These are phyloP conservation scores for Typha latifolia DNA, from an alignment of 176 grass and related monocot species.

Conservation along the genomic window DNA sequence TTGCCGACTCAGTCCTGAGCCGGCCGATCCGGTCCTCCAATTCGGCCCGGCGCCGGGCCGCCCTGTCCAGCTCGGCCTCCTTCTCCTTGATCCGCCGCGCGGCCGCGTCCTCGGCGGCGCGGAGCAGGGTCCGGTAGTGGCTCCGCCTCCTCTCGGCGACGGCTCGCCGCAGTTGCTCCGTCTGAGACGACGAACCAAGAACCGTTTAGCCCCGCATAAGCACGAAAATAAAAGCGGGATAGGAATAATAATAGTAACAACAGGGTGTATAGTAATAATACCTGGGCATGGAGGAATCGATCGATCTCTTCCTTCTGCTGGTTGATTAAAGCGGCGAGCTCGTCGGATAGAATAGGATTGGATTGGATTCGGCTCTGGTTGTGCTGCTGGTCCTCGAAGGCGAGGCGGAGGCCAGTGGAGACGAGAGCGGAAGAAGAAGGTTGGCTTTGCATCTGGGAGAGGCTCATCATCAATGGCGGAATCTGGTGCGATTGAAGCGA, in stretches of 20 bases:
- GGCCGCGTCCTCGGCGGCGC: slow-evolving; percentile 30
- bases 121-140: slow-evolving; percentile 34
- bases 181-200: slow-evolving; percentile 18
- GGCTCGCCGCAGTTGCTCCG: slow-evolving; percentile 37
- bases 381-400: slow-evolving; percentile 28
- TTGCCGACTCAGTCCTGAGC: slow-evolving; percentile 38
- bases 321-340: slow-evolving; percentile 41
- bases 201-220: neutral
- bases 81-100: slow-evolving; percentile 36
- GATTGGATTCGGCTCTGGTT: neutral
- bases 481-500: slow-evolving; percentile 9
- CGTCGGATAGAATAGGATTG: slow-evolving; percentile 29
- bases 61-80: slow-evolving; percentile 45
- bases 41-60: slow-evolving; percentile 28
- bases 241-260: neutral
- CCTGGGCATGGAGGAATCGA: slow-evolving; percentile 54
- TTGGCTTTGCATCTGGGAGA: slow-evolving; percentile 32
- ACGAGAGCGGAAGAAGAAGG: neutral
- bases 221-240: neutral
- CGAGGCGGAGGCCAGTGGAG: slow-evolving; percentile 40
- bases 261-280: neutral
- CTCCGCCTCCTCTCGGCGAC: slow-evolving; percentile 29
- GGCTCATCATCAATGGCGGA: slow-evolving; percentile 14
- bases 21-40: slow-evolving; percentile 46
- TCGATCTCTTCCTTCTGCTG: slow-evolving; percentile 50